These are phyloP conservation scores for Verticillium nubilum DNA, from an alignment of 2,329 filamentous ascomycete genomes.

Conservation along the genomic window DNA sequence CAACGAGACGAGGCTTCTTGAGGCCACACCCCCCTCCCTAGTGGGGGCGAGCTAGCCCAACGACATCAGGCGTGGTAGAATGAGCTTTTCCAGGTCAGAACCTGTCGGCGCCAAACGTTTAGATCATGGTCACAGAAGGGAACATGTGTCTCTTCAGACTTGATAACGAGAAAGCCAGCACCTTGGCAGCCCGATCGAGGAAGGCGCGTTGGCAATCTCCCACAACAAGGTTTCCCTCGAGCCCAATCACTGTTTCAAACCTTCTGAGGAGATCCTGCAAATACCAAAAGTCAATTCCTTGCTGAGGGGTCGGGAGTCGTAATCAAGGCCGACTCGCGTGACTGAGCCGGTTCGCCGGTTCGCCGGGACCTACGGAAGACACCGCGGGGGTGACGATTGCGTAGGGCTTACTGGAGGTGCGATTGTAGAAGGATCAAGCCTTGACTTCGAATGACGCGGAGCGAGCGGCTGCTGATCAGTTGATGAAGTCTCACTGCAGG, in stretches of 20 bases:
- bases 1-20: background rate
- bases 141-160: background rate
- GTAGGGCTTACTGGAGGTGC: background rate
- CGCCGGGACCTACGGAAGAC: background rate
- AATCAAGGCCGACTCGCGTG: background rate
- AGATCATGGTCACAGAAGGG: background rate
- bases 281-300: background rate
- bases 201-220: background rate
- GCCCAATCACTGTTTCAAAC: background rate
- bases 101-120: no score
- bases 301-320: background rate
- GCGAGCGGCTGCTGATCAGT: background rate
- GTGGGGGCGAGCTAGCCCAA: background rate
- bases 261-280: background rate
- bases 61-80: background rate
- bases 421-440: background rate
- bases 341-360: background rate
- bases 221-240: background rate
- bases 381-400: background rate
- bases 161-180: background rate
- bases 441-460: background rate
- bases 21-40: background rate
- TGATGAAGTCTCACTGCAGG: background rate
- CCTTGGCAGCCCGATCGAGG: background rate
- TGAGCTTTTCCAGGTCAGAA: no score